These are phyloP conservation scores for Xylariaceae sp. DNA, from an alignment of 2,329 filamentous ascomycete species.

Conservation along the genomic window DNA sequence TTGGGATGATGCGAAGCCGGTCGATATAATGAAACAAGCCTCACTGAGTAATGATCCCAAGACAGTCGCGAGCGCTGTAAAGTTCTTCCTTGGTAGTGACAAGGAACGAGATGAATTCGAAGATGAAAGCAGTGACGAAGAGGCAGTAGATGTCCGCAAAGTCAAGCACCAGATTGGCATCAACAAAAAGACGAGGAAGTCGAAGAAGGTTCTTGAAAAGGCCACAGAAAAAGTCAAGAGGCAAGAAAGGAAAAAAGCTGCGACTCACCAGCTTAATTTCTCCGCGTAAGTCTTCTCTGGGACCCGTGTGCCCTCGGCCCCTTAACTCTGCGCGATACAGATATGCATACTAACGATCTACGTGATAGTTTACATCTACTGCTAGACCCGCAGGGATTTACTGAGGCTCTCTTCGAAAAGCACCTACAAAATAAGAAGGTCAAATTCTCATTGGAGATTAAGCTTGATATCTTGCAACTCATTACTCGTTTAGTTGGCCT, in stretches of 20 bases:
- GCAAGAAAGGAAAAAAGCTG: constrained; percentile 80
- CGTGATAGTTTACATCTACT: constrained; percentile 64
- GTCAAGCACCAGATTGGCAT: constrained; percentile 81
- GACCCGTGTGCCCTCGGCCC: background rate
- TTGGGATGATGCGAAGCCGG: constrained; percentile 89
- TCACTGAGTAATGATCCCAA: constrained; percentile 87
- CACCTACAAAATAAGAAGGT: constrained; percentile 84
- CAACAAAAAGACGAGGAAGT: constrained; percentile 96
- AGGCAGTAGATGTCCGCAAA: constrained; percentile 70
- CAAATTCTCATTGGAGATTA: constrained; percentile 81
- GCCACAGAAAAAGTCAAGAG: constrained; percentile 78
- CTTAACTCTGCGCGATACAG: background rate
- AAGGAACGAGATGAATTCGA: constrained; percentile 91
- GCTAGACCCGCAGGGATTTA: constrained; percentile 90
- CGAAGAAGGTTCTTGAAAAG: constrained; percentile 69
- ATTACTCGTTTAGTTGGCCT: constrained; percentile 86
- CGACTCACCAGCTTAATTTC: constrained; percentile 88
- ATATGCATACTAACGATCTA: constrained; percentile 9
- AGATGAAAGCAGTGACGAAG: constrained; percentile 81
- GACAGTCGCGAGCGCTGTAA: constrained; percentile 77
- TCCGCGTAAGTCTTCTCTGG: constrained; percentile 50
- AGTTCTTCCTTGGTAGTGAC: constrained; percentile 94
- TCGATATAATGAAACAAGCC: constrained; percentile 98
- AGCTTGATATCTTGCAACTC: constrained; percentile 81
- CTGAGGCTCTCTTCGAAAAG: constrained; percentile 82